Base-by-base conservation (phyloP, 495 filamentous ascomycete species). In the Viridothelium virens region DNA sequence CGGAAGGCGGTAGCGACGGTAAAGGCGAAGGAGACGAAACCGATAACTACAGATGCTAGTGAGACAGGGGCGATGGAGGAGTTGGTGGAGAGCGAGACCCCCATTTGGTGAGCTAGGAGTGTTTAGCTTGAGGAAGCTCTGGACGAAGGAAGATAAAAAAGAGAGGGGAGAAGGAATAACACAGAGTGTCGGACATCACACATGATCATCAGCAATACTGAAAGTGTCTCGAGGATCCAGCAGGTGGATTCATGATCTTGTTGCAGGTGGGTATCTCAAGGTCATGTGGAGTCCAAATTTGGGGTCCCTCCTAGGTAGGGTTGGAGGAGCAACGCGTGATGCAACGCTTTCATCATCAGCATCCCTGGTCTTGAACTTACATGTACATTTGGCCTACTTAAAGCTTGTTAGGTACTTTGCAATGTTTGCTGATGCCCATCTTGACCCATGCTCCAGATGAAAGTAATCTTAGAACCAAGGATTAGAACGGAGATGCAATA, bases 11-110 rank as follows among this genome's bases (percentile, higher is more conserved):
- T 75, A 1, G 37, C 67, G n/a, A 72, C 59, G 0, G 74, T 76
- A 68, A 76, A 70, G 38, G 70, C 70, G 65, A 74, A 74, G 44
- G 66, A 68, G 62, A 73, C 62, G 62, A 74, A 70, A 56, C 71
- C 71, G 53, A 75, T 72, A 46, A 70, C 50, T 44, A 62, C 66
- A 41, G 62, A 67, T 38, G 66, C 64, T 33, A 75, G 18, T 56
- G 65, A 74, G 39, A 75, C 53, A 1, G 73, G 69, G 2, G 68
- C 47, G 7, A 71, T 47, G 25, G 70, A 33, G 4, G 68, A 63
- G 2, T 67, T 16, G 16, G 46, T 66, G 37, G 71, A 74, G 36
- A 75, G 18, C 16, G 63, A 39, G n/a, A 73, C 66, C 53, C 73
- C 71, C 73, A 73, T 74, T 14, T 59, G 7, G 31, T 34, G 18